Base-by-base conservation (phyloP, 208 protist genomes). In the Herpetomonas samuelpessoai region DNA sequence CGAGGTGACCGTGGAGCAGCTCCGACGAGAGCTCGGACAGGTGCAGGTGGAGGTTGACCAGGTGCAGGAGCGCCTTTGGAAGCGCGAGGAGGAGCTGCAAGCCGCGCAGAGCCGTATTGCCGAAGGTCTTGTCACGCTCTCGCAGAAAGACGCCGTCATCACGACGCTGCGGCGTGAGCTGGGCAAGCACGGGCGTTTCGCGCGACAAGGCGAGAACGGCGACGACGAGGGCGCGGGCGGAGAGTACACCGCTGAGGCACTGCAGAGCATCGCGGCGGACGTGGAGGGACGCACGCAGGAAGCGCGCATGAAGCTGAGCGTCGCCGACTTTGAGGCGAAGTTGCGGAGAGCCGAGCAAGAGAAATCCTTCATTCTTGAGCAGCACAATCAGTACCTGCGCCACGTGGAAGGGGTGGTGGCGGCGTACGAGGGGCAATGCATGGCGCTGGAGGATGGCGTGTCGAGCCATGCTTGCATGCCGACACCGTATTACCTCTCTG, bases 101-200 rank as follows among this genome's bases (percentile, higher is more conserved):
- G 47, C 64, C 41, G 61, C 75, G 24, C 81, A 91, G 51, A 76
- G 80, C 56, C 82, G 83, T 29, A 80, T 92, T 9, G 79, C 88
- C 0, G 83, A 91, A 55, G 74, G 73, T 16, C 67, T 94, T 3
- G 79, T 94, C 2, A 52, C 73, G n/a, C 55, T 94, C 6, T 86
- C 88, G 12, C 82, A 90, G 60, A 89, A 89, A 62, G 83, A 91
- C 48, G 81, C 79, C 3, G 82, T 74, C 45, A 87, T 92, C 38
- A 71, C 71, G 21, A 88, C 79, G 38, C 65, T 94, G 41, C 76
- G 74, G 24, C 81, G 84, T 0, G 81, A 94, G 57, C 53, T 94
- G 49, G 73, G 74, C 28, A 79, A 81, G 65, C 68, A 56, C 52
- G 74, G 74, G 10, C 71, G 44, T 35, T 66, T 61, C 10, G 41